Percentiles rank a stretch among this genome's conserved stretches.
Conservation (phyloP, 83 land plant species). For the Diphasiastrum complanatum region DNA sequence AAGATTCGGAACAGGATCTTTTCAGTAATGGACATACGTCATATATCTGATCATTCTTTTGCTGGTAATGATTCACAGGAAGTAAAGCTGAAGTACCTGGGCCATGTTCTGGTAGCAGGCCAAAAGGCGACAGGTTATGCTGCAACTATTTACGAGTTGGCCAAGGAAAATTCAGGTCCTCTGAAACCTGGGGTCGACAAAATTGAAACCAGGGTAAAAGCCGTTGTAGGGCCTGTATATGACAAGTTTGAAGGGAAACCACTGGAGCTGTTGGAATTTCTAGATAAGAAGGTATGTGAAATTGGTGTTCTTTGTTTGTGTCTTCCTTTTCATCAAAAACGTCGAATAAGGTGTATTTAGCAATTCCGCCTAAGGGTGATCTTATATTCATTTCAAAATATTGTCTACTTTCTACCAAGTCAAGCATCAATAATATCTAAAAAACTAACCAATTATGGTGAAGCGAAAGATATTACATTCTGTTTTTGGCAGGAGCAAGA, state of each 20-base stretch:
- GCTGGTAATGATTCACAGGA: too few relatives aligned
- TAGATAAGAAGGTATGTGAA: slow-evolving; percentile 61
- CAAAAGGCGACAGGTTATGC: slow-evolving; percentile 24
- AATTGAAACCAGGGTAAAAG: slow-evolving; percentile 53
- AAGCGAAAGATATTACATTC: too few relatives aligned
- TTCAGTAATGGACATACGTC: too few relatives aligned
- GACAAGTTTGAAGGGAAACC: slow-evolving; percentile 51
- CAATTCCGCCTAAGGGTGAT: too few relatives aligned
- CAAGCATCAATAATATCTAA: too few relatives aligned
- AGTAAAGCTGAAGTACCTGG: slow-evolving; percentile 49
- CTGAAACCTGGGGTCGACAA: slow-evolving; percentile 44
- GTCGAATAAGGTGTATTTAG: too few relatives aligned
- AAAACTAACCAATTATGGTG: too few relatives aligned
- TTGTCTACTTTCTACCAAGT: not conserved
- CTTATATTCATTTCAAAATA: not conserved
- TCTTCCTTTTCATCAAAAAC: too few relatives aligned
- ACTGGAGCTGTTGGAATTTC: slow-evolving; percentile 38
- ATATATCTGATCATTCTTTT: too few relatives aligned
- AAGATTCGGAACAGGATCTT: too few relatives aligned
- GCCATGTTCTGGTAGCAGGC: slow-evolving; percentile 39
- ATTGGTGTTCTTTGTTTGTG: too few relatives aligned
- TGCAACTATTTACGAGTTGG: slow-evolving; percentile 42
- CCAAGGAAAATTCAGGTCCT: slow-evolving; percentile 65
- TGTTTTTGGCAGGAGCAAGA: too few relatives aligned
- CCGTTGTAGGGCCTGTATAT: slow-evolving; percentile 59